A percentile compares a stretch with the other conserved stretches of the same genome.
These are phyloP conservation scores for Metschnikowia chrysomelidarum DNA, from an alignment of 805 yeast genomes.

Conservation along the genomic window DNA sequence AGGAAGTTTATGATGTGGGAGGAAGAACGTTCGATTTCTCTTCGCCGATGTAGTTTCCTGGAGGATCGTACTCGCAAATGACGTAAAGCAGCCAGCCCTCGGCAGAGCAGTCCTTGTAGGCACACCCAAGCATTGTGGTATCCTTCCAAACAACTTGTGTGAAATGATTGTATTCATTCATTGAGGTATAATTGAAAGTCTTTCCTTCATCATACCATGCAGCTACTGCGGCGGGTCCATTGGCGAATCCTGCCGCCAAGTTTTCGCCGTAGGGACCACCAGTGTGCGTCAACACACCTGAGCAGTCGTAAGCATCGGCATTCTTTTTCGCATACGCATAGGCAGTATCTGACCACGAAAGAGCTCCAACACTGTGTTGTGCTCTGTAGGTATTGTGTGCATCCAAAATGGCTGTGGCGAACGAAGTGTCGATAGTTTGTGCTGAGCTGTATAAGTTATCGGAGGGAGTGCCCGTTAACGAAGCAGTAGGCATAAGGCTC, in stretches of 20 bases:
- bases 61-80: conserved; percentile 34
- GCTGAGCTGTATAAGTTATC: conserved; percentile 21
- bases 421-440: conserved; percentile 25
- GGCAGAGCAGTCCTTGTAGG: conserved; percentile 31
- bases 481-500: neutral
- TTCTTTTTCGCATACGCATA: conserved; percentile 33
- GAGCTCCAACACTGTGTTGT: conserved; percentile 26
- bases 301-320: conserved; percentile 37
- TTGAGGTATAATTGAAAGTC: conserved; percentile 24
- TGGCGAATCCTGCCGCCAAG: conserved; percentile 34
- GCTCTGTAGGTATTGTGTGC: conserved; percentile 35
- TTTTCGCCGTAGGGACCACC: conserved; percentile 43
- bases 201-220: conserved; percentile 44
- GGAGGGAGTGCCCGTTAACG: conserved; percentile 17
- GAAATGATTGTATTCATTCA: conserved; percentile 30
- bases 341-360: conserved; percentile 32
- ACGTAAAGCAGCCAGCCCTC: conserved; percentile 33
- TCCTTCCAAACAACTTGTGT: conserved; percentile 33
- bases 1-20: conserved; percentile 5
- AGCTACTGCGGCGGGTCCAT: conserved; percentile 31
- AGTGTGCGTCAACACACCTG: conserved; percentile 36
- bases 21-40: conserved; percentile 29
- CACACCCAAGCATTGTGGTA: conserved; percentile 30
- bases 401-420: conserved; percentile 30
- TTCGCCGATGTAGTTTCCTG: conserved; percentile 35